phyloP scores from a whole-genome alignment of 1,139 yeast genomes.

The Zygoascus sp. region DNA sequence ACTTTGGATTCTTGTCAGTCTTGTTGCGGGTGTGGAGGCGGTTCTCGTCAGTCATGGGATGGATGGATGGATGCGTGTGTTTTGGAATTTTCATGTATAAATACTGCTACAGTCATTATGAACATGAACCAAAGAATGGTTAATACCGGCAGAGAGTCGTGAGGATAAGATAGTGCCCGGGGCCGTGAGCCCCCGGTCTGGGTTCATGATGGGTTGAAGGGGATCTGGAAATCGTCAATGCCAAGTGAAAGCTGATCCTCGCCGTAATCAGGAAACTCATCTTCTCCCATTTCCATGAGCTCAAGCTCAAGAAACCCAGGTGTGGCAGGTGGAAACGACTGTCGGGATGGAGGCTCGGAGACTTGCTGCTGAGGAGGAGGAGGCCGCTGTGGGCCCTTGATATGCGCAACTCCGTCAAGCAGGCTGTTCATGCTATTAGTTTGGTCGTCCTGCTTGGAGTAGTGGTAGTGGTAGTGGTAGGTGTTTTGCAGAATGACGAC shows the following conservation, averaged over 20 bases:
- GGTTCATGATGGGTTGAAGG: constrained; percentile 31
- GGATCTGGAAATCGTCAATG: constrained; percentile 27
- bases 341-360: constrained; percentile 1
- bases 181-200: too few relatives aligned
- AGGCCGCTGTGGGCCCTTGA: too few relatives aligned
- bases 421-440: constrained; percentile 12
- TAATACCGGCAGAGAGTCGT: background rate
- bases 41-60: too few relatives aligned
- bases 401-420: background rate
- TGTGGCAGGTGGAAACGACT: constrained; percentile 16
- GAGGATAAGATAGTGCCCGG: too few relatives aligned
- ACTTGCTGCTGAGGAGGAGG: too few relatives aligned
- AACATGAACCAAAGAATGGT: background rate
- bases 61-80: too few relatives aligned
- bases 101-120: too few relatives aligned
- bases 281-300: constrained; percentile 25
- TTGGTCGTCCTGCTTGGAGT: constrained; percentile 12
- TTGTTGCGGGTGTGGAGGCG: too few relatives aligned
- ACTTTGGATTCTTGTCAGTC: too few relatives aligned
- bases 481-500: constrained; percentile 82
- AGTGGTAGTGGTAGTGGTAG: constrained; percentile 44
- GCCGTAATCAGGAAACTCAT: constrained; percentile 23
- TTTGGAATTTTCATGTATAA: too few relatives aligned
- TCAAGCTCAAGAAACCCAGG: constrained; percentile 25
- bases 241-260: constrained; percentile 22